Conservation (phyloP, 179 eudicot genomes). For the Silene noctiflora region DNA sequence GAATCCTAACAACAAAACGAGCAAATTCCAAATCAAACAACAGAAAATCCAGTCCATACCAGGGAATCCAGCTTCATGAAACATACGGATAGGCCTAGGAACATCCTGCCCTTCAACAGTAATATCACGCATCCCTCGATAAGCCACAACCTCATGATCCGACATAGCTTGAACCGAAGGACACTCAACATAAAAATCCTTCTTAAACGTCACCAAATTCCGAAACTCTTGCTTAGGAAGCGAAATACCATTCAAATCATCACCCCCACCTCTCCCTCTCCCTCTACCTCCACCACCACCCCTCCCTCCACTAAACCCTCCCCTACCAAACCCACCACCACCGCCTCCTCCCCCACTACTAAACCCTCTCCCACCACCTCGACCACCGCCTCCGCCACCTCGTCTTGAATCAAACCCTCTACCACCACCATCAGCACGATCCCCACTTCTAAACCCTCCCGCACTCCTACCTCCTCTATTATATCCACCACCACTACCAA, state of each 20-base stretch:
- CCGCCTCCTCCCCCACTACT: constrained; percentile 15
- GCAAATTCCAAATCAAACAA: neutral
- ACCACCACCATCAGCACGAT: constrained; percentile 16
- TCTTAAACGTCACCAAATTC: neutral
- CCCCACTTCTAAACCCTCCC: constrained; percentile 18
- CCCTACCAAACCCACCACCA: neutral
- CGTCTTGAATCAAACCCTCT: constrained; percentile 19
- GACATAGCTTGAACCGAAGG: no score
- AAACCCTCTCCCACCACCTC: neutral
- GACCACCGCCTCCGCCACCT: constrained; percentile 43
- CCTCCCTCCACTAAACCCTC: no score
- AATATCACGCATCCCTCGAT: no score
- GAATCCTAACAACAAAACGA: neutral
- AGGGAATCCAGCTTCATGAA: no score
- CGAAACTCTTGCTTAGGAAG: no score
- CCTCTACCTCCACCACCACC: no score
- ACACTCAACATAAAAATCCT: neutral
- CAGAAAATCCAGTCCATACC: no score
- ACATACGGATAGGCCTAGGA: no score
- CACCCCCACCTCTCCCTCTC: neutral
- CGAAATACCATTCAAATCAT: no score
- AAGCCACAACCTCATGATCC: no score
- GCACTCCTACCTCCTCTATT: constrained; percentile 10
- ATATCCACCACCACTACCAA: constrained; percentile 5
- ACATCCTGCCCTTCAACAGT: neutral